Evolutionary conservation across 768 basidiomycete genomes (phyloP), one percentile per base, ranked within the genome.

Genomic region (Serendipita sp.): DNA sequence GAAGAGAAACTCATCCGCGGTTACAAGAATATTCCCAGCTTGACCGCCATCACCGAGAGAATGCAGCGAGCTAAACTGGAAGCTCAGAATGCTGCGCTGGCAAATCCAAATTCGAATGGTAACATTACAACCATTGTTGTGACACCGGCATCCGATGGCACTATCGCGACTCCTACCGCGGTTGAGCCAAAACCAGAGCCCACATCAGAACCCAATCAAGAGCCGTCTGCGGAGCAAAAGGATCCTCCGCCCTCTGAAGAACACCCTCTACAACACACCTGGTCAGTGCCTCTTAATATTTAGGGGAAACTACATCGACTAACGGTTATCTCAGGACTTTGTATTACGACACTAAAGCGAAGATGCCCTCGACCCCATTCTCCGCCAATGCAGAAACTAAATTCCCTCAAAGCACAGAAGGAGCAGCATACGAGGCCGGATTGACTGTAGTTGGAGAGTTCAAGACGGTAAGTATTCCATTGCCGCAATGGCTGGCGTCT

Each of bases 391-490:
- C 45, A n/a, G 37, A 54, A 18, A 62, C 66, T 15, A 47, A 65
- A 28, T 64, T 68, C 38, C 76, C 75, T 53, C 69, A 71, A 63
- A 68, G 64, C 58, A 72, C 83, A 15, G 88, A 89, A 68, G 80
- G 85, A 15, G 80, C 72, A 15, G 85, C 86, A 66, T 94, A 92
- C 74, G 92, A 92, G 75, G 91, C 90, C 3, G 86, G 88, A 0
- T 77, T 95, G 45, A 86, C 87, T 37, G 82, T 88, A 62, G 85
- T 96, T 66, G 93, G 92, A 68, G 89, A 89, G 69, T 94, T 94
- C 73, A 81, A 85, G 72, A 93, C 93, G 11, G 92, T 75, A 47
- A 65, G 71, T 71, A 7, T 13, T 24, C 11, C 15, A 11, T 62
- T 28, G 8, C 16, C 4, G 10, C n/a, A 34, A n/a, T 35, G 13